These are phyloP conservation scores for Phialophora expanda DNA, from an alignment of 2,329 filamentous ascomycete genomes.

Conservation along the genomic window DNA sequence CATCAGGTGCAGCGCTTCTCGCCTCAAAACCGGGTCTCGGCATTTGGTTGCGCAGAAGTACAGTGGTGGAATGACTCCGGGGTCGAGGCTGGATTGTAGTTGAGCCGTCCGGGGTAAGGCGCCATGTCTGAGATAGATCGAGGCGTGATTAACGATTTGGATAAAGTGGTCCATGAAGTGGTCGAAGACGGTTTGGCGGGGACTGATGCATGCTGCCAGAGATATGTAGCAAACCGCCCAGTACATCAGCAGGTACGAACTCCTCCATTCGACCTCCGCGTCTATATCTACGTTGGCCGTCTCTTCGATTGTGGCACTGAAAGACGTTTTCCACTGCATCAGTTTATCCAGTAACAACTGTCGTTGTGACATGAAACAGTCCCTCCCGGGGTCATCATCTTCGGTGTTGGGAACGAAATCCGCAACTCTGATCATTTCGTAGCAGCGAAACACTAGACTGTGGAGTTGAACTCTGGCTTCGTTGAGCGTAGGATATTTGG, in stretches of 20 bases:
- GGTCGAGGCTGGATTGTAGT: slow-evolving; percentile 18
- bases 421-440: slow-evolving; percentile 30
- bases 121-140: slow-evolving; percentile 17
- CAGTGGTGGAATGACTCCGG: slow-evolving; percentile 28
- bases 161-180: slow-evolving; percentile 28
- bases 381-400: slow-evolving; percentile 15
- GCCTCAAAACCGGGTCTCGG: slow-evolving; percentile 29
- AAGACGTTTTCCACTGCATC: slow-evolving; percentile 23
- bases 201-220: slow-evolving; percentile 24
- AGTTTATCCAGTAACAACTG: slow-evolving; percentile 20
- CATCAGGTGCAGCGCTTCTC: slow-evolving; percentile 29
- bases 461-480: slow-evolving; percentile 24
- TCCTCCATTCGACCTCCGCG: slow-evolving; percentile 15
- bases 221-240: slow-evolving; percentile 33
- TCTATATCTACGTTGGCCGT: slow-evolving; percentile 1
- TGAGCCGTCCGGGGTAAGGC: slow-evolving; percentile 1
- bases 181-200: slow-evolving; percentile 28
- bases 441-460: slow-evolving; percentile 20
- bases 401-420: slow-evolving; percentile 25
- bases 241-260: slow-evolving; percentile 34
- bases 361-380: slow-evolving; percentile 13
- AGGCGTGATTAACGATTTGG: slow-evolving; percentile 29
- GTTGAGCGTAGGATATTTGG: slow-evolving; percentile 17
- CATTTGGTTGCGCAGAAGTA: slow-evolving; percentile 36
- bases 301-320: slow-evolving; percentile 15